phyloP scores from a whole-genome alignment of 2,329 filamentous ascomycete genomes.

The Pezicula rhizophila region DNA sequence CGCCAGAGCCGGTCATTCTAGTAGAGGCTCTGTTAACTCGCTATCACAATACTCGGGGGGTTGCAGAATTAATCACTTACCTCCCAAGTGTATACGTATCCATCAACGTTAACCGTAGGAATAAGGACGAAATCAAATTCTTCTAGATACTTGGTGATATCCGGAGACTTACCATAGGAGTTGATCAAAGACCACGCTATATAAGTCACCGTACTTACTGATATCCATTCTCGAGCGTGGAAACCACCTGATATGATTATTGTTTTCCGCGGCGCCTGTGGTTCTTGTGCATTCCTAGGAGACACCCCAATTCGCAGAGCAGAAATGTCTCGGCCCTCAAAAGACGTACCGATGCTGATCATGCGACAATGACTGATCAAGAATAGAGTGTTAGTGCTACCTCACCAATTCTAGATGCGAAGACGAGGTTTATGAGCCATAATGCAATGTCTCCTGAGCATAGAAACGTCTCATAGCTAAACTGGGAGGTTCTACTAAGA shows the following conservation, averaged over 20 bases:
- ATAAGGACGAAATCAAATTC: slow-evolving; percentile 85
- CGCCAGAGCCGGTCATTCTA: slow-evolving; percentile 81
- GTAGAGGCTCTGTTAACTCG: too few species aligned
- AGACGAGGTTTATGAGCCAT: too few species aligned
- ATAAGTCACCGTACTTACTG: slow-evolving; percentile 84
- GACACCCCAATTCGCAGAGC: slow-evolving; percentile 70
- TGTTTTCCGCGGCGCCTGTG: slow-evolving; percentile 56
- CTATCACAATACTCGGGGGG: too few species aligned
- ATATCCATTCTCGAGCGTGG: slow-evolving; percentile 97
- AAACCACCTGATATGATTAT: slow-evolving; percentile 77
- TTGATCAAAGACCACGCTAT: slow-evolving; percentile 84
- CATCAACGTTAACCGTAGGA: slow-evolving; percentile 87
- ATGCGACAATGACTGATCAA: slow-evolving; percentile 34
- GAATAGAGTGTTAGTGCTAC: too few species aligned
- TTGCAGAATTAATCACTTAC: too few species aligned
- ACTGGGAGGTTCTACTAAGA: too few species aligned
- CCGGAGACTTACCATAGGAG: slow-evolving; percentile 65
- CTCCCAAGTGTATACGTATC: slow-evolving; percentile 90
- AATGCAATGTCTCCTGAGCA: too few species aligned
- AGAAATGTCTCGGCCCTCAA: slow-evolving; percentile 79
- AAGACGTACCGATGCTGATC: slow-evolving; percentile 75
- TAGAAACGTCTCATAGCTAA: too few species aligned
- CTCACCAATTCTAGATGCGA: too few species aligned
- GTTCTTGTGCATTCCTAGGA: slow-evolving; percentile 39
- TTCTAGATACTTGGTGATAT: slow-evolving; percentile 72